These are phyloP conservation scores for Periglandula ipomoeae DNA, from an alignment of 2,329 filamentous ascomycete species.

Conservation along the genomic window DNA sequence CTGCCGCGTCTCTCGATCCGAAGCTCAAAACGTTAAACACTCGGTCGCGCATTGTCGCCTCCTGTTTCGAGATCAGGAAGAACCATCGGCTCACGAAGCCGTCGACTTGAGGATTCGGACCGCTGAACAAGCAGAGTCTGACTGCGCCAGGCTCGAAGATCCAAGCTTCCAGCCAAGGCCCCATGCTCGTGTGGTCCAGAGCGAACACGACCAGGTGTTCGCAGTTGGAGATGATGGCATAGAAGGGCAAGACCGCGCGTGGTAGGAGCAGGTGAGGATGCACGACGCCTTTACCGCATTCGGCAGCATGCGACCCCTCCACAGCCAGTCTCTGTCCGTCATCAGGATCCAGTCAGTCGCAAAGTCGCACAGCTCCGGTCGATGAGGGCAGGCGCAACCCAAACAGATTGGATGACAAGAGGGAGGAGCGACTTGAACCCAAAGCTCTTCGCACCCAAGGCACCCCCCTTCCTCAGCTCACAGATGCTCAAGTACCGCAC, in stretches of 20 bases:
- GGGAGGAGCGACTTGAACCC: not conserved
- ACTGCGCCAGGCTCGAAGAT: not conserved
- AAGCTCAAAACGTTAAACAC: no score
- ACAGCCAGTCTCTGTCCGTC: not conserved
- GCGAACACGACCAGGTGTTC: not conserved
- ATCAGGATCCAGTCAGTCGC: not conserved
- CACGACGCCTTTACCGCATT: slow-evolving; percentile 5
- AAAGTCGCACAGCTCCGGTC: not conserved
- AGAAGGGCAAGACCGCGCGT: not conserved
- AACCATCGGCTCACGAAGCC: not conserved
- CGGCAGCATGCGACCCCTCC: not conserved
- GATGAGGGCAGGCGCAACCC: not conserved
- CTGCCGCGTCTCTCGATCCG: no score
- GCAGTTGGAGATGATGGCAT: not conserved
- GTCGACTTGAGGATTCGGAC: no score
- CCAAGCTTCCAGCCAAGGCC: not conserved
- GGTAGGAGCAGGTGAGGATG: slow-evolving; percentile 3
- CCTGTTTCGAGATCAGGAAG: no score
- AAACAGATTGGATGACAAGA: not conserved
- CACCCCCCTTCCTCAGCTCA: slow-evolving; percentile 1
- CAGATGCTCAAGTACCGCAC: no score
- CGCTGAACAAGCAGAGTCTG: no score
- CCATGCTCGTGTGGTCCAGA: not conserved
- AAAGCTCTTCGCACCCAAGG: not conserved
- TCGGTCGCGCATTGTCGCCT: no score